phyloP scores from a whole-genome alignment of 75 land plant genomes.

The Larix kaempferi region DNA sequence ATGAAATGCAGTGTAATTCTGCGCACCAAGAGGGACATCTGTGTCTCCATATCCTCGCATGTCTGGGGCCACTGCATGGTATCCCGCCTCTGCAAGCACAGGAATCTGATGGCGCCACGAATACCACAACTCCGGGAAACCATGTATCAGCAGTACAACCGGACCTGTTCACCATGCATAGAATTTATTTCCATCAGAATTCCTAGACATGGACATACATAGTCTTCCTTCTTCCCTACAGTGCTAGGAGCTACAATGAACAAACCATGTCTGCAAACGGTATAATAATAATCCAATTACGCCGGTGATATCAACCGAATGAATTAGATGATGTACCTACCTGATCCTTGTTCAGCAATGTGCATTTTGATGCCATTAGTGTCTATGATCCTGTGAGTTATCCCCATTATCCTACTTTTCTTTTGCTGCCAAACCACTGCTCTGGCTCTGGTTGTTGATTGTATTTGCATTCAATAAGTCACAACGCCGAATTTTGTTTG shows the following conservation, averaged over 20 bases:
- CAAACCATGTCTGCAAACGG: not conserved
- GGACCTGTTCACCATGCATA: slow-evolving; percentile 23
- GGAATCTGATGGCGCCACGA: slow-evolving; percentile 63
- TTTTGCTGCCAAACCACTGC: too few species aligned
- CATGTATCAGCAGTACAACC: slow-evolving; percentile 61
- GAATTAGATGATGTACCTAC: not conserved
- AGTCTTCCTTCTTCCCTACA: too few species aligned
- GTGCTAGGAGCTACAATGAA: too few species aligned
- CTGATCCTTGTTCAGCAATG: slow-evolving; percentile 54
- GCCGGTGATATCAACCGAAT: not conserved
- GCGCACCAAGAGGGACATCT: slow-evolving; percentile 29
- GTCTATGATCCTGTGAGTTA: slow-evolving; percentile 22
- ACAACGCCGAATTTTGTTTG: too few species aligned
- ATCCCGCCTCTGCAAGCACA: slow-evolving; percentile 41
- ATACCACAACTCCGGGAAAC: slow-evolving; percentile 66
- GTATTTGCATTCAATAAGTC: too few species aligned
- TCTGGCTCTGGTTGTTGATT: too few species aligned
- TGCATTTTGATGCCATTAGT: slow-evolving; percentile 65
- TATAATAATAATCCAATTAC: too few species aligned
- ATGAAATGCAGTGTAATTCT: slow-evolving; percentile 39
- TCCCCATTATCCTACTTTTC: not conserved
- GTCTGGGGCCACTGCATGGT: slow-evolving; percentile 53
- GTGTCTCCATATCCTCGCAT: slow-evolving; percentile 65
- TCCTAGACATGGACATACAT: not conserved
- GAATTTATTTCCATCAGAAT: not conserved